Evolutionary conservation across 192 early-diverging fungal species (phyloP).

Genomic region (Allomyces arbusculus): DNA sequence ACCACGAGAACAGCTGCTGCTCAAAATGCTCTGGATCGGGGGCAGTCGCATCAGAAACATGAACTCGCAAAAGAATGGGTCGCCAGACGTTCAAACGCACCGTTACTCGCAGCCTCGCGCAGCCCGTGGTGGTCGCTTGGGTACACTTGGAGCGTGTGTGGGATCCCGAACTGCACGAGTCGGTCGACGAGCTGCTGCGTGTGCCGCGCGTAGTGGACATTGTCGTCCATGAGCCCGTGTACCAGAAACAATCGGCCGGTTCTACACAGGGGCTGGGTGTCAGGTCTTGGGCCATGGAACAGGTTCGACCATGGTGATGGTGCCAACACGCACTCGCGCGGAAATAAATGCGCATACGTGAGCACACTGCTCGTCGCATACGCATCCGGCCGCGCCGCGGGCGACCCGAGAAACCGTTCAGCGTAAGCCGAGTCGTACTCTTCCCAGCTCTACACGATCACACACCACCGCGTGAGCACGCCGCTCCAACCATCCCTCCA

Average conservation of each 20-base stretch:
- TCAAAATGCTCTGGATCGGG: conserved; percentile 43
- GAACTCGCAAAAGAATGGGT: too few relatives aligned
- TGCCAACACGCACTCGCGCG: conserved; percentile 23
- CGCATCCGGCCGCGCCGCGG: conserved; percentile 17
- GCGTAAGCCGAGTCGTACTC: conserved; percentile 54
- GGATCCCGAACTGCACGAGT: conserved; percentile 28
- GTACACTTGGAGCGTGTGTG: conserved; percentile 42
- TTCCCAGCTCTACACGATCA: conserved; percentile 41
- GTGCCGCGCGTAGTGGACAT: conserved; percentile 46
- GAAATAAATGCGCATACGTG: conserved; percentile 26
- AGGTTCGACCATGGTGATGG: background rate
- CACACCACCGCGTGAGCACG: too few relatives aligned
- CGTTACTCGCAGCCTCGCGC: conserved; percentile 31
- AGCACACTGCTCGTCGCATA: conserved; percentile 31
- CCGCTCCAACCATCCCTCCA: too few relatives aligned
- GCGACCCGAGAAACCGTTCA: conserved; percentile 46
- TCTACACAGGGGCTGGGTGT: conserved; percentile 8
- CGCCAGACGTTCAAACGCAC: too few relatives aligned
- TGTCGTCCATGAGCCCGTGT: conserved; percentile 57
- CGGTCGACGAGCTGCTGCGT: conserved; percentile 28
- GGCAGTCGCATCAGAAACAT: too few relatives aligned
- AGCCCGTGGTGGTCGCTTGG: conserved; percentile 56
- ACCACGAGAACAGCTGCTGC: conserved; percentile 41
- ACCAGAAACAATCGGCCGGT: conserved; percentile 40
- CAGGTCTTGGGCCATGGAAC: background rate